Percentiles rank a stretch among this genome's conserved stretches.
These are phyloP conservation scores for Colletotrichum sp. DNA, from an alignment of 2,329 filamentous ascomycete species.

Conservation along the genomic window DNA sequence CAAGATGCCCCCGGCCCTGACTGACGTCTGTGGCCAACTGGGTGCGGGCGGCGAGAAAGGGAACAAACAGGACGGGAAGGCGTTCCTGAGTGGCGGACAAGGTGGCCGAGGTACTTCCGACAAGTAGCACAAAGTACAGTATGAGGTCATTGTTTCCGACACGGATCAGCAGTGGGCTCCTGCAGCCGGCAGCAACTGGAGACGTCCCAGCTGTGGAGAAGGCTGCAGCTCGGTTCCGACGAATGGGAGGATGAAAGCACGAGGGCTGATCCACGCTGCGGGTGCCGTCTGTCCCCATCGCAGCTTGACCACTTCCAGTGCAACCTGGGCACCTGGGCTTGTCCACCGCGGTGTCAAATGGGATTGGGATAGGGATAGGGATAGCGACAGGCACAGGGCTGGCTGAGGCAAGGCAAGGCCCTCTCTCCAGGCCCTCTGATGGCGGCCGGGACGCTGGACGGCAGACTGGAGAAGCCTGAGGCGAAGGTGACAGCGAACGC, in stretches of 20 bases:
- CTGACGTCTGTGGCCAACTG: background rate
- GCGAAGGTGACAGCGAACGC: background rate
- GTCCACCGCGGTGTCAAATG: background rate
- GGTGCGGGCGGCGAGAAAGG: background rate
- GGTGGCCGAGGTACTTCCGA: background rate
- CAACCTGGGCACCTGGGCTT: background rate
- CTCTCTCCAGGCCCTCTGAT: background rate
- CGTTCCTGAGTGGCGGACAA: background rate
- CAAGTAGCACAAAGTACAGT: background rate
- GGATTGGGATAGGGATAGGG: background rate
- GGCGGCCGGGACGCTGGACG: background rate
- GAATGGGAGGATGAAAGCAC: background rate
- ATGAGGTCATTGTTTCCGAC: conserved; percentile 13
- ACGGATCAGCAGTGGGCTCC: background rate
- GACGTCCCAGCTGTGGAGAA: conserved; percentile 3
- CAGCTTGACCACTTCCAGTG: conserved; percentile 1
- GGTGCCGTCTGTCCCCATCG: background rate
- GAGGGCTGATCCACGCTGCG: conserved; percentile 8
- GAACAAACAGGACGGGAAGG: background rate
- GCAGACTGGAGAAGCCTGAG: background rate
- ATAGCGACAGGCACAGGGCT: background rate
- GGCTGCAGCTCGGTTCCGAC: background rate
- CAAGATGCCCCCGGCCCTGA: background rate
- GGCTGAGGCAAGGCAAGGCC: background rate
- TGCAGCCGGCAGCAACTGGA: conserved; percentile 1